Evolutionary conservation across 495 filamentous ascomycete species (phyloP), one percentile per base, ranked within the genome.

Genomic region (Podospora tetraspora): DNA sequence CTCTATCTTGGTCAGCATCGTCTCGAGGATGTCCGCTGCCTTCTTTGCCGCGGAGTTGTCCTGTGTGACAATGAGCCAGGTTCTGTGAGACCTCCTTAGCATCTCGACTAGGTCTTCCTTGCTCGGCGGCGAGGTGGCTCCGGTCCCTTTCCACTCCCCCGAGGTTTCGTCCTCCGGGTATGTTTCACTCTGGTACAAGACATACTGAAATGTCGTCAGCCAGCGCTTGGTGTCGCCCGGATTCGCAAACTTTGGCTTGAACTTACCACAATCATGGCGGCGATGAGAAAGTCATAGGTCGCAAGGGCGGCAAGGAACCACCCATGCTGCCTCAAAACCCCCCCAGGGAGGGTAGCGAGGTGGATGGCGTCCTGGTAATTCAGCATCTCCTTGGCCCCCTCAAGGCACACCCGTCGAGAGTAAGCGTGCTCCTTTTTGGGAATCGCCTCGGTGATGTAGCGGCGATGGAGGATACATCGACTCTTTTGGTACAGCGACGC

Each of bases 391-490:
- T 89, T 82, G 2, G 89, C 88, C 12, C 90, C 88, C 34, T 88
- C 86, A 13, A 94, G 81, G 71, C 89, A 92, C 2, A 83, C 83
- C 29, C 83, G 82, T 57, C 90, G 83, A 7, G 91, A 93, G 74
- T 90, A 89, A 3, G 84, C 81, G 69, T 88, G 91, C 37, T 91
- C 84, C 52, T 82, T 82, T 68, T 87, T 84, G 32, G 79, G 78
- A 10, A 84, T 79, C 6, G 81, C 81, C 67, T 87, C 83, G 19
- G 81, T 82, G 23, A 94, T 79, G 73, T 91, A 94, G 63, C 87
- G 85, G 6, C 91, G 86, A 73, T 94, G 92, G 29, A 94, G 80
- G 16, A 93, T 86, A 60, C 87, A 89, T 30, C 90, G 84, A n/a
- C 84, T 81, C 72, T 92, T 92, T 67, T 91, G 85, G 71, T 90